Conservation (phyloP, 305 asterid species). For the Solanum hybrid region DNA sequence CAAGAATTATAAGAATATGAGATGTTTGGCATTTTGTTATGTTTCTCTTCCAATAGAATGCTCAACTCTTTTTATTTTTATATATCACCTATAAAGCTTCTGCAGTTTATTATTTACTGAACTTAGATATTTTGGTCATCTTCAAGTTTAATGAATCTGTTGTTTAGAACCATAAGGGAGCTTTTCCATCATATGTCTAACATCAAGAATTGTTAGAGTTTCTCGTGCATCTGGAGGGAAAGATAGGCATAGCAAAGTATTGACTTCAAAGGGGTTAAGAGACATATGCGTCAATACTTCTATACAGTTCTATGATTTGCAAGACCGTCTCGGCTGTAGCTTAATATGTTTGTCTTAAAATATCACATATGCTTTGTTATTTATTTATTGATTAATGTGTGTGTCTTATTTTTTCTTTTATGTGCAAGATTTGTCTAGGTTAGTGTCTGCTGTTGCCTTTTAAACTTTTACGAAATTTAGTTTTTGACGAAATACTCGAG, state of each 20-base stretch:
- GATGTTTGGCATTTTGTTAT: neutral
- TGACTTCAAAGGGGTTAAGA: conserved; percentile 49
- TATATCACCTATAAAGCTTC: neutral
- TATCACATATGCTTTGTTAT: too few species aligned
- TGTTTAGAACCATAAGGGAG: neutral
- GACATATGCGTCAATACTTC: conserved; percentile 72
- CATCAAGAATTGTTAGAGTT: conserved; percentile 89
- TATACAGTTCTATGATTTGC: conserved; percentile 79
- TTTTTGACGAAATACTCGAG: too few species aligned
- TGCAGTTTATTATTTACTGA: too few species aligned
- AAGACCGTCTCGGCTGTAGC: conserved; percentile 62
- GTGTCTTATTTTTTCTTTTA: too few species aligned
- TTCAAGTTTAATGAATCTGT: neutral
- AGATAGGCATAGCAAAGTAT: conserved; percentile 59
- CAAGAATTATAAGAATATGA: neutral
- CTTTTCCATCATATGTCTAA: neutral
- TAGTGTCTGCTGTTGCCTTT: too few species aligned
- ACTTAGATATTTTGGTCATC: too few species aligned
- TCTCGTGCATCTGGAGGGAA: conserved; percentile 55
- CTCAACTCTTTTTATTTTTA: too few species aligned
- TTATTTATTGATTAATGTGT: too few species aligned
- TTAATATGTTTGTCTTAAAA: too few species aligned
- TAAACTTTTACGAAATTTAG: too few species aligned
- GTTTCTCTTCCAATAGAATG: neutral
- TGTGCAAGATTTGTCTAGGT: too few species aligned